Base-by-base conservation (phyloP, 345 rosid species). In the Euphorbia pulcherrima region DNA sequence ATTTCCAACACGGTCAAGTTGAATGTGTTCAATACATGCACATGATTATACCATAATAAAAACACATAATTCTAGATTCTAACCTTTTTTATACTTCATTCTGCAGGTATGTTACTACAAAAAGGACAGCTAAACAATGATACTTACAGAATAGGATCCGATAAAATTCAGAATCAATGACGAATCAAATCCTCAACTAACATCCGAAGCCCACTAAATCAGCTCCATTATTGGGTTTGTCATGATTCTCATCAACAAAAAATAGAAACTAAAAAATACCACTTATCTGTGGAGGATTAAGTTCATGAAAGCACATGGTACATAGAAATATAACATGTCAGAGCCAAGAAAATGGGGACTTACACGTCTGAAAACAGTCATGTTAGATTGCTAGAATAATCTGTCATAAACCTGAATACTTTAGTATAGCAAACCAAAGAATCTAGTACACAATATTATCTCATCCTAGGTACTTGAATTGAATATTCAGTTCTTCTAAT, bases 331-430 rank as follows among this genome's bases (percentile, higher is more conserved):
- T 17, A 23, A 18, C n/a, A n/a, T 2, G 13, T 66, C 35, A 57
- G 48, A 55, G 35, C 40, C 24, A 48, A 65, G 28, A 30, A 54
- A 33, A 33, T 18, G 28, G 29, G 30, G 21, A 44, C n/a, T 53
- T 27, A 6, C 24, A n/a, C 11, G 28, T 55, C 47, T 4, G 18
- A 52, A 50, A 52, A 64, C 74, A 53, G 60, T 58, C 37, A 24
- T 48, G 66, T 16, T 18, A 24, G 48, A 55, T 62, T 57, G 54
- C n/a, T 40, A 65, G 20, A 65, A 52, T 55, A 67, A 54, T 67
- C 5, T 67, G 8, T 26, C 27, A 37, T 67, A 12, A 11, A 23
- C 33, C 23, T 4, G 3, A 53, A 37, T 5, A 24, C 13, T n/a
- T 3, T 67, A 5, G 26, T 53, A 51, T 40, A 50, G 27, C 18